phyloP scores from a whole-genome alignment of 306 rosid genomes.

The Cucumis sativus region DNA sequence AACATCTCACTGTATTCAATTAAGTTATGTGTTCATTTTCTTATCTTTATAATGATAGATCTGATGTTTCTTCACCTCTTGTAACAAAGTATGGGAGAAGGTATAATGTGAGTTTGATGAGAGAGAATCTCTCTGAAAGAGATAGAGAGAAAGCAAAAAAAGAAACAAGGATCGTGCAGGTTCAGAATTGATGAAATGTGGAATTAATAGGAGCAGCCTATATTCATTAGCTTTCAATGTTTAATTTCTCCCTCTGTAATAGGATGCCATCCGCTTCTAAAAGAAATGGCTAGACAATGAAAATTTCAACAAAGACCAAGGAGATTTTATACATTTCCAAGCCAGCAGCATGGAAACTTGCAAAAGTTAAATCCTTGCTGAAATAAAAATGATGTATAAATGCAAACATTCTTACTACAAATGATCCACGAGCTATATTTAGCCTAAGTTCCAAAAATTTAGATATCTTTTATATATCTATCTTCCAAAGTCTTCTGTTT shows the following conservation, averaged over 20 bases:
- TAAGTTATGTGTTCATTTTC: background rate
- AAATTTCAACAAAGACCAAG: background rate
- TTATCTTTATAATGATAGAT: background rate
- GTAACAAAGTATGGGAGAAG: background rate
- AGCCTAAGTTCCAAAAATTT: background rate
- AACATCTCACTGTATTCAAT: background rate
- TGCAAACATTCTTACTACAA: background rate
- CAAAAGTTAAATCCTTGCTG: background rate
- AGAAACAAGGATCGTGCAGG: background rate
- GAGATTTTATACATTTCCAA: background rate
- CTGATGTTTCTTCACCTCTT: background rate
- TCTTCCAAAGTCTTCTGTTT: background rate
- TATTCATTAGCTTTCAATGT: background rate
- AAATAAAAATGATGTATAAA: background rate
- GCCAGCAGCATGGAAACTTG: background rate
- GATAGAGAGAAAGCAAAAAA: background rate
- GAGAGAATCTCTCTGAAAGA: background rate
- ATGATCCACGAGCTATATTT: background rate
- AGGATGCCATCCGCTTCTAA: background rate
- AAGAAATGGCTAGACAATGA: background rate
- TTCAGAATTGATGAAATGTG: background rate
- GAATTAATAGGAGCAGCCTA: background rate
- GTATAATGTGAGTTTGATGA: background rate
- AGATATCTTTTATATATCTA: background rate
- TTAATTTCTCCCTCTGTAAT: background rate